Evolutionary conservation across 1,284 basidiomycete genomes (phyloP).

Genomic region (Ustilago trichophora): DNA sequence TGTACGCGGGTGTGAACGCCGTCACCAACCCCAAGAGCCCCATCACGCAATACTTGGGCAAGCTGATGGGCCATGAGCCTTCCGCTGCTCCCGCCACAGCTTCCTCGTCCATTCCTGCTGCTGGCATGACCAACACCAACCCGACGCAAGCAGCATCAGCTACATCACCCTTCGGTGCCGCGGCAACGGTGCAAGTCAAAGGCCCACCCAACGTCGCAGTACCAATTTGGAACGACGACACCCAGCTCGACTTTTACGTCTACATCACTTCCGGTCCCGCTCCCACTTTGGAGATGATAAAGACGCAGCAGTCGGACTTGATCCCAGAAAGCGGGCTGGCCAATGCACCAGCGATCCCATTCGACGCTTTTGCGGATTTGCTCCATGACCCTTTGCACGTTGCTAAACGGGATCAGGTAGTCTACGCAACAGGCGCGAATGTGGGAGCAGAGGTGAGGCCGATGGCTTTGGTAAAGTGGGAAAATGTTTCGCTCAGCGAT

Average conservation of each 20-base stretch:
- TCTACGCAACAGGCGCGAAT: background rate
- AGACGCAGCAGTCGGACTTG: constrained; percentile 44
- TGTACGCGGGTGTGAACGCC: constrained; percentile 41
- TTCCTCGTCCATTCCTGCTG: background rate
- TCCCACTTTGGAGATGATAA: constrained; percentile 15
- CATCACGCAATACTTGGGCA: constrained; percentile 21
- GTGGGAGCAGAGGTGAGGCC: constrained; percentile 2
- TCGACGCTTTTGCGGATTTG: constrained; percentile 28
- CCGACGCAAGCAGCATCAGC: too few relatives aligned
- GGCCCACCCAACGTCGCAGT: constrained; percentile 30
- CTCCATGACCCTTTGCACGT: constrained; percentile 28
- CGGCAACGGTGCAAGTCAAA: constrained; percentile 4
- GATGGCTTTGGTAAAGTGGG: constrained; percentile 49
- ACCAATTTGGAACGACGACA: constrained; percentile 29
- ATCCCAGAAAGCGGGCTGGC: constrained; percentile 17
- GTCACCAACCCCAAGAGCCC: constrained; percentile 38
- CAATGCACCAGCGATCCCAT: constrained; percentile 23
- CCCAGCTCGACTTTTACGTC: constrained; percentile 48
- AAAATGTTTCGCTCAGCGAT: constrained; percentile 36
- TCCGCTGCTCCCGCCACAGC: background rate
- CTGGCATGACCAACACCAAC: too few relatives aligned
- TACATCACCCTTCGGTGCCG: background rate
- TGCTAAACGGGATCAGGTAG: background rate
- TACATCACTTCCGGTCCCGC: constrained; percentile 38
- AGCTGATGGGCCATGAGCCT: constrained; percentile 18